These are phyloP conservation scores for Eucalyptus microcorys DNA, from an alignment of 345 rosid species.

Conservation along the genomic window DNA sequence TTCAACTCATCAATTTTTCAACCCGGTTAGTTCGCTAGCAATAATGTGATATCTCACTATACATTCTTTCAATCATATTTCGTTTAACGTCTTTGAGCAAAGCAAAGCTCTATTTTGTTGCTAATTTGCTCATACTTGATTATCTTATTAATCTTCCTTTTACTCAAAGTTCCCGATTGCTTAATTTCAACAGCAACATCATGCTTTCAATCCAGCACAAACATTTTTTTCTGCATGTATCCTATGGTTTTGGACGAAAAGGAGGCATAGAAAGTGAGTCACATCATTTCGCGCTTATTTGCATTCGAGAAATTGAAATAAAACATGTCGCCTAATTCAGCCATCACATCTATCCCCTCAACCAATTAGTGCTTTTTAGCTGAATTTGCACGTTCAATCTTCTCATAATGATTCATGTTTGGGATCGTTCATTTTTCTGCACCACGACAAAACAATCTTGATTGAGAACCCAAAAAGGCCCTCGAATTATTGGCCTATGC, in stretches of 20 bases:
- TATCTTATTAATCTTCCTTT: neutral
- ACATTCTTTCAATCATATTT: neutral
- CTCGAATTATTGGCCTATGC: neutral
- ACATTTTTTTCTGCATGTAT: neutral
- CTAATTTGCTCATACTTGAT: neutral
- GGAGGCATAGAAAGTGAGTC: neutral
- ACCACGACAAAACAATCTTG: neutral
- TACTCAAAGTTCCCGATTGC: neutral
- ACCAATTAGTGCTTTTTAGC: neutral
- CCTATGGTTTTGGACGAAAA: neutral
- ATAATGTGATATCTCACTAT: neutral
- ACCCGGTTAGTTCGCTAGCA: rapidly evolving
- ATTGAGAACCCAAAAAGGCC: neutral
- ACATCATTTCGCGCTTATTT: neutral
- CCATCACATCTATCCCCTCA: neutral
- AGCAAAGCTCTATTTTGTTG: neutral
- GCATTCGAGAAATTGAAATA: neutral
- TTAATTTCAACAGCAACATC: neutral
- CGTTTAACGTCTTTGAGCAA: neutral
- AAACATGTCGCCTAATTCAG: neutral
- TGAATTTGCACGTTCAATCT: neutral
- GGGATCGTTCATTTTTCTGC: neutral
- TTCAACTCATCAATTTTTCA: neutral
- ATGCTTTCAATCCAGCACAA: neutral
- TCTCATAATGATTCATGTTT: neutral